phyloP scores from a whole-genome alignment of 176 grass and related monocot species.

The Oryza rufipogon region DNA sequence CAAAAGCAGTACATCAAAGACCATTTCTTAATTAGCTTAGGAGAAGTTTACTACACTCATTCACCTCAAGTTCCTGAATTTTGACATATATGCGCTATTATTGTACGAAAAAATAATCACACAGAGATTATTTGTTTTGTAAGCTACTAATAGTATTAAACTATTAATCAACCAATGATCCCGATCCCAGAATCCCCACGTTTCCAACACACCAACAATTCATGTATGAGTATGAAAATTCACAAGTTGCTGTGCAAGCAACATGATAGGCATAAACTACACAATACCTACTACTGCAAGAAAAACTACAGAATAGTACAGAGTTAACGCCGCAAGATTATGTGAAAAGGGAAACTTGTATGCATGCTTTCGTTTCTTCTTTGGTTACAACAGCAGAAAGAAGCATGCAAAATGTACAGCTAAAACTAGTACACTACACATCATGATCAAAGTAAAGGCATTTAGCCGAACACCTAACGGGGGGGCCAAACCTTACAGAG shows the following conservation, averaged over 20 bases:
- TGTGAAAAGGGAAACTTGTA: constrained; percentile 1
- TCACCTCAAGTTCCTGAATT: background rate
- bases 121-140: background rate
- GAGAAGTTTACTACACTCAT: constrained; percentile 1
- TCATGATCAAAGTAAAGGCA: background rate
- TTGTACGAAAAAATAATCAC: constrained; percentile 12
- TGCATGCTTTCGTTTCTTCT: background rate
- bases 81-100: background rate
- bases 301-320: background rate
- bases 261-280: background rate
- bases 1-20: background rate
- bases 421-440: constrained; percentile 7
- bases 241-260: background rate
- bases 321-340: background rate
- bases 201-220: background rate
- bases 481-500: constrained; percentile 20
- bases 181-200: background rate
- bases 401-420: constrained; percentile 16
- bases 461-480: background rate
- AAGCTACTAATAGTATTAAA: background rate
- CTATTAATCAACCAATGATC: background rate
- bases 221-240: constrained; percentile 4
- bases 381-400: constrained; percentile 41
- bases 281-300: background rate
- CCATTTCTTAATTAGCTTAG: constrained; percentile 13